Evolutionary conservation across 2,329 filamentous ascomycete species (phyloP).

Genomic region (Fusarium tupiense): DNA sequence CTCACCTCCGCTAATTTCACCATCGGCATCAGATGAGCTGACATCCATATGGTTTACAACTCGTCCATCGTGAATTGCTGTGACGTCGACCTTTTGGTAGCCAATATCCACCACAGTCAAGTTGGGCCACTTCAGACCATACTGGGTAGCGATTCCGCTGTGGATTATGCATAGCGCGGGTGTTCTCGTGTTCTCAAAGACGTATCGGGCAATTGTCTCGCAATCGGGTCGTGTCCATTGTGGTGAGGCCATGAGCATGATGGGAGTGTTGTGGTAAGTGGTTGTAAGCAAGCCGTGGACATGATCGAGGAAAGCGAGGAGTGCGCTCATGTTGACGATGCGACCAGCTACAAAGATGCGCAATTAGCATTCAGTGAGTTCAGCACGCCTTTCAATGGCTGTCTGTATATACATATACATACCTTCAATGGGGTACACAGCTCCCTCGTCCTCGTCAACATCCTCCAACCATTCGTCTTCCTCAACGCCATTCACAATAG

Average conservation of each 20-base stretch:
- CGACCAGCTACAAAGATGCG: conserved; percentile 67
- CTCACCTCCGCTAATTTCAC: conserved; percentile 79
- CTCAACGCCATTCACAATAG: conserved; percentile 57
- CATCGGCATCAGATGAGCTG: conserved; percentile 63
- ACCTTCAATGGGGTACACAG: conserved; percentile 84
- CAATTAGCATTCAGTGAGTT: conserved; percentile 20
- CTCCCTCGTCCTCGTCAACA: conserved; percentile 85
- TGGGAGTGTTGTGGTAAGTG: conserved; percentile 94
- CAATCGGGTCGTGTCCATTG: conserved; percentile 90
- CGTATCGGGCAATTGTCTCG: conserved; percentile 89
- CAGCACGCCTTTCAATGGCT: neutral
- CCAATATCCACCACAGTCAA: conserved; percentile 93
- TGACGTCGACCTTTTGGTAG: conserved; percentile 90
- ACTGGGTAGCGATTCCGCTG: conserved; percentile 86
- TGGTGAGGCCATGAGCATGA: conserved; percentile 89
- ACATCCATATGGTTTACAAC: conserved; percentile 74
- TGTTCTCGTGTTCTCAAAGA: conserved; percentile 97
- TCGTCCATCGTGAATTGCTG: conserved; percentile 84
- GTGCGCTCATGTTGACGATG: conserved; percentile 90
- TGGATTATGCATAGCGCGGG: conserved; percentile 92
- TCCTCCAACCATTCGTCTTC: conserved; percentile 88
- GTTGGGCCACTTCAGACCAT: conserved; percentile 78
- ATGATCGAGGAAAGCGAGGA: conserved; percentile 92
- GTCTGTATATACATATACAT: conserved; percentile 60
- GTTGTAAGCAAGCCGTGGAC: conserved; percentile 90